These are phyloP conservation scores for Botryotinia narcissicola DNA, from an alignment of 2,329 filamentous ascomycete species.

Conservation along the genomic window DNA sequence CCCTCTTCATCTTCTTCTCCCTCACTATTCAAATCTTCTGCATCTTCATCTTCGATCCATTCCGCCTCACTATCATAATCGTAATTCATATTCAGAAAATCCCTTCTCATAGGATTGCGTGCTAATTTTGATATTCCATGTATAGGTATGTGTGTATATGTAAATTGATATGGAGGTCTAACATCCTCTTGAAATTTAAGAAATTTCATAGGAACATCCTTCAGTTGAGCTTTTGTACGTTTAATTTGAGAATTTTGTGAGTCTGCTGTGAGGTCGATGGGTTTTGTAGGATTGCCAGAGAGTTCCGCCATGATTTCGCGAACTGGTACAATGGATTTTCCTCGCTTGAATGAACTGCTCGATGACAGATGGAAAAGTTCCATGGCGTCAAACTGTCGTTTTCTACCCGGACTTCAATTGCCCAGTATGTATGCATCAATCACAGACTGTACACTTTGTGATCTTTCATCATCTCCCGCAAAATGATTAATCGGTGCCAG, in stretches of 20 bases:
- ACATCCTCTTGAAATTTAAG: constrained; percentile 60
- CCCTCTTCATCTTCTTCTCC: constrained; percentile 68
- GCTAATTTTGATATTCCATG: constrained; percentile 50
- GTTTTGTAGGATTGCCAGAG: constrained; percentile 29
- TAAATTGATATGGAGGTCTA: constrained; percentile 69
- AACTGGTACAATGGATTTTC: constrained; percentile 37
- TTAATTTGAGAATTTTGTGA: constrained; percentile 37
- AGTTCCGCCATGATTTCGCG: constrained; percentile 37
- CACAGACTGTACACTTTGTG: constrained; percentile 49
- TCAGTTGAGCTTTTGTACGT: constrained; percentile 27
- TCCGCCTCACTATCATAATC: constrained; percentile 85
- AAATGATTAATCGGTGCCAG: constrained; percentile 59
- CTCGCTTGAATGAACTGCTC: constrained; percentile 42
- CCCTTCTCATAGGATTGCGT: constrained; percentile 51
- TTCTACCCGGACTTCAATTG: constrained; percentile 46
- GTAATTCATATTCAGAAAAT: constrained; percentile 66
- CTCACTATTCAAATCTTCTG: constrained; percentile 55
- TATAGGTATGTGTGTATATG: constrained; percentile 52
- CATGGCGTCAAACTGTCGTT: constrained; percentile 46
- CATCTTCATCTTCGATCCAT: constrained; percentile 69
- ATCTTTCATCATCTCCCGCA: constrained; percentile 56
- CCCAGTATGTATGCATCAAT: constrained; percentile 53
- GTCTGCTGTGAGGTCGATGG: constrained; percentile 38
- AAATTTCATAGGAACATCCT: constrained; percentile 35
- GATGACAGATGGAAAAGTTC: constrained; percentile 48